phyloP scores from a whole-genome alignment of 352 stramenopile species.

The Pilasporangium apinafurcum region DNA sequence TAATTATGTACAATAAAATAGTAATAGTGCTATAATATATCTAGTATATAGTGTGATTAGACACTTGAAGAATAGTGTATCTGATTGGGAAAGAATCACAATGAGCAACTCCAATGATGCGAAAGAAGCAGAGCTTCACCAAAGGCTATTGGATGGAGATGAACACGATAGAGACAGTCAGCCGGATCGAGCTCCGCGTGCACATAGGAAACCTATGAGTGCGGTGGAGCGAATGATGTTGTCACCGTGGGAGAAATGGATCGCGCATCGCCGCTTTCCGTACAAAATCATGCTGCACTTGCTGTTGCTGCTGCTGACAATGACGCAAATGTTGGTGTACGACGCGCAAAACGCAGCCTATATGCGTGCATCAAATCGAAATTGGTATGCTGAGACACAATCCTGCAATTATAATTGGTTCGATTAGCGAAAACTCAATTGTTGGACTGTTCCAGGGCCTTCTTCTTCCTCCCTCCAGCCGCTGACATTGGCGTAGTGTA shows the following conservation, averaged over 20 bases:
- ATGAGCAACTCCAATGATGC: no score
- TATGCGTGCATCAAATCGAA: slow-evolving; percentile 75
- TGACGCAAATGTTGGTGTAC: slow-evolving; percentile 68
- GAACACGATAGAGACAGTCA: neutral
- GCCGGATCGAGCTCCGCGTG: neutral
- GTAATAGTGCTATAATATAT: no score
- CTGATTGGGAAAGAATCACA: no score
- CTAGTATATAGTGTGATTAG: no score
- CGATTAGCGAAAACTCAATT: no score
- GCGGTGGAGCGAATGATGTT: slow-evolving; percentile 52
- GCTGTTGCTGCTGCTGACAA: slow-evolving; percentile 64
- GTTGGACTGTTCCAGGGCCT: slow-evolving; percentile 30
- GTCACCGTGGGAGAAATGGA: slow-evolving; percentile 83
- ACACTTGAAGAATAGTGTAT: no score
- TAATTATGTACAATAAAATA: no score
- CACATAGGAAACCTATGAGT: slow-evolving; percentile 24
- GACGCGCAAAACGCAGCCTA: slow-evolving; percentile 80
- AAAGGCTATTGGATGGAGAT: slow-evolving; percentile 5
- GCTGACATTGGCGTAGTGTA: slow-evolving; percentile 47
- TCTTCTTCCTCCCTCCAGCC: slow-evolving; percentile 71
- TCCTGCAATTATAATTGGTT: neutral
- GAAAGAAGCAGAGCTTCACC: neutral
- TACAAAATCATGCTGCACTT: slow-evolving; percentile 81
- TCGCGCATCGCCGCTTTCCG: slow-evolving; percentile 58
- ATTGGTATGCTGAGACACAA: slow-evolving; percentile 37